Base-by-base conservation (phyloP, 2,329 filamentous ascomycete species). In the Beauveria varroae region DNA sequence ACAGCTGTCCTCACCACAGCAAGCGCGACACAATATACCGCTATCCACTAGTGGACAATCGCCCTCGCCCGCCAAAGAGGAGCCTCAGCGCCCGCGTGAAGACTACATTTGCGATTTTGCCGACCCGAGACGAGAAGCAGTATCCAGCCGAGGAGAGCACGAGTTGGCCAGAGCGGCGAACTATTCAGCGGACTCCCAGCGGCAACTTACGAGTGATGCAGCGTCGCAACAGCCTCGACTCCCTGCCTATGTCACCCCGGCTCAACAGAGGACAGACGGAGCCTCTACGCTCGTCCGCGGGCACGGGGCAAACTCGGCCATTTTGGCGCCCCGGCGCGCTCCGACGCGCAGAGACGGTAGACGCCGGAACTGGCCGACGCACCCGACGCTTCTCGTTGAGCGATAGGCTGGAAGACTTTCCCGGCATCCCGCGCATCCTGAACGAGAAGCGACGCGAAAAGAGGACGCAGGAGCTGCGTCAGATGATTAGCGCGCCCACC, bases 101-200 rank as follows among this genome's bases (percentile, higher is more conserved):
- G 71, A 75, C 78, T 41, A 87, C 84, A 0, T 86, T 87, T 74
- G 79, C 84, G 14, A 85, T 87, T 30, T 67, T 87, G 53, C 84
- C 85, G 0, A 65, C 77, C n/a, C 74, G 75, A 3, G 72, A 78
- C 51, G 74, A 79, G 14, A 24, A 7, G 22, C 65, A 64, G 14
- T 68, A 69, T 53, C 63, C 67, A 22, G 47, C 28, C 1, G 65
- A 66, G 8, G 68, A 72, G 57, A 72, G 76, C 16, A 70, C 67
- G 28, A 68, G 74, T 34, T 72, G 72, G 3, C 74, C 77, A 0
- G 81, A 86, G 46, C 79, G 84, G 4, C 78, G 84, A 28, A 86
- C 80, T 2, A 85, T 87, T 63, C 78, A 78, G 51, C 79, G 84
- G 55, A 85, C 82, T 7, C 75, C 81, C 5, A 86, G 83, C 65